Conservation (phyloP, 495 filamentous ascomycete species). For the Hyphodiscus hymeniophilus region DNA sequence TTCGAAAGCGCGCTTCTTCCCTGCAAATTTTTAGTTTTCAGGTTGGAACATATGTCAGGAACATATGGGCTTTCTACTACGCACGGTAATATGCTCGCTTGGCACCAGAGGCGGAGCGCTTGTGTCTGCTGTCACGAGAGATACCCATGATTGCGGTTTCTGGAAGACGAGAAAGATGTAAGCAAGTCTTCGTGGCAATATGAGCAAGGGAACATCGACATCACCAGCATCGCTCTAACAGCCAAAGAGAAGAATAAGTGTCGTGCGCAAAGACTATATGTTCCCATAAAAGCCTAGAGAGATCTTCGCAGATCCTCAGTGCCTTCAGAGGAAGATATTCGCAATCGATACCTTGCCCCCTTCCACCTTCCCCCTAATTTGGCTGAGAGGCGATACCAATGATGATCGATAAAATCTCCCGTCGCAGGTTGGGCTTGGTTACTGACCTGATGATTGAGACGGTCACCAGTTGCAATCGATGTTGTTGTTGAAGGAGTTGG, state of each 20-base stretch:
- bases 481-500: constrained; percentile 16
- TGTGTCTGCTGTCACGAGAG: constrained; percentile 97
- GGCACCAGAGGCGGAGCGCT: constrained; percentile 94
- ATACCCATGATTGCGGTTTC: constrained; percentile 87
- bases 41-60: constrained; percentile 52
- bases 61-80: constrained; percentile 52
- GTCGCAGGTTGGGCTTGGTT: neutral
- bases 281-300: neutral
- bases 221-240: constrained; percentile 6
- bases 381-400: constrained; percentile 3
- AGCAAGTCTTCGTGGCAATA: constrained; percentile 13
- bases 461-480: constrained; percentile 22
- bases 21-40: constrained; percentile 39
- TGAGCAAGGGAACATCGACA: neutral
- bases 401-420: neutral
- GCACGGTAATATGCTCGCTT: constrained; percentile 88
- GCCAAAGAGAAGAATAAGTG: constrained; percentile 6
- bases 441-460: constrained; percentile 23
- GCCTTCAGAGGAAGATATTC: neutral
- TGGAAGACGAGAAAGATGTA: constrained; percentile 13
- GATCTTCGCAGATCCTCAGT: constrained; percentile 2
- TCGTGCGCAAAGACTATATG: neutral
- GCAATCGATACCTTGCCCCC: neutral
- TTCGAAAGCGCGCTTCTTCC: constrained; percentile 94
- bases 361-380: constrained; percentile 6